These are phyloP conservation scores for Aspergillus cavernicola DNA, from an alignment of 495 filamentous ascomycete genomes.

Conservation along the genomic window DNA sequence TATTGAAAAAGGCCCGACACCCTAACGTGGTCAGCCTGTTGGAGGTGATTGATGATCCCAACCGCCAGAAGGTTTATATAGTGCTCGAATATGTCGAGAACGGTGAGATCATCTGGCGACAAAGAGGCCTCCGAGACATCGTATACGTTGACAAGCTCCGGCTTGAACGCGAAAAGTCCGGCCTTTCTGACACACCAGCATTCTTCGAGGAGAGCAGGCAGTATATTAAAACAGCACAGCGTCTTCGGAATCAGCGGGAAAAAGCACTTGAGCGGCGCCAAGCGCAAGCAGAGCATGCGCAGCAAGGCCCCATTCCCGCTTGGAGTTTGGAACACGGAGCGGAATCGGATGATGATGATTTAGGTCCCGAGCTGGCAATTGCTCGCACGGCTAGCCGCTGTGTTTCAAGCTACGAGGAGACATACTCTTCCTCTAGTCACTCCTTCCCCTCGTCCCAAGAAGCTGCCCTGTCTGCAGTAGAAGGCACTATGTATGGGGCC, in stretches of 20 bases:
- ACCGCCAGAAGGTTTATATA: conserved; percentile 95
- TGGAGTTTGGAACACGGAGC: conserved; percentile 84
- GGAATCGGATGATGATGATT: conserved; percentile 52
- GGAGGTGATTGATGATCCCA: conserved; percentile 96
- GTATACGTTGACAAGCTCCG: conserved; percentile 76
- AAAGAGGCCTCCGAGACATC: conserved; percentile 74
- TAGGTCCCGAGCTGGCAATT: conserved; percentile 33
- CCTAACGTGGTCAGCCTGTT: conserved; percentile 90
- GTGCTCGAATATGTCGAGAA: conserved; percentile 91
- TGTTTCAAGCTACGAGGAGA: conserved; percentile 26
- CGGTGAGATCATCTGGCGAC: conserved; percentile 91
- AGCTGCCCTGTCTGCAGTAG: conserved; percentile 48
- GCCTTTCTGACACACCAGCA: conserved; percentile 49
- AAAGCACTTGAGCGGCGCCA: conserved; percentile 50
- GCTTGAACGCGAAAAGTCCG: conserved; percentile 65
- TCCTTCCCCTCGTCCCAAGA: conserved; percentile 45
- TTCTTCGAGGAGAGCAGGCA: conserved; percentile 59
- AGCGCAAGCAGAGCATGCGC: conserved; percentile 44
- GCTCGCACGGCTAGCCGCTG: conserved; percentile 36
- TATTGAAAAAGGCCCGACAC: conserved; percentile 95
- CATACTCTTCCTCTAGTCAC: conserved; percentile 38
- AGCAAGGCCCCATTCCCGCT: conserved; percentile 42
- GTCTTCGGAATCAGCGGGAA: conserved; percentile 55
- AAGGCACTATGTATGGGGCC: conserved; percentile 72
- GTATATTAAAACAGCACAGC: conserved; percentile 54